A percentile compares a stretch with the other conserved stretches of the same genome.
phyloP scores from a whole-genome alignment of 352 stramenopile species.

The Phytophthora pisi region DNA sequence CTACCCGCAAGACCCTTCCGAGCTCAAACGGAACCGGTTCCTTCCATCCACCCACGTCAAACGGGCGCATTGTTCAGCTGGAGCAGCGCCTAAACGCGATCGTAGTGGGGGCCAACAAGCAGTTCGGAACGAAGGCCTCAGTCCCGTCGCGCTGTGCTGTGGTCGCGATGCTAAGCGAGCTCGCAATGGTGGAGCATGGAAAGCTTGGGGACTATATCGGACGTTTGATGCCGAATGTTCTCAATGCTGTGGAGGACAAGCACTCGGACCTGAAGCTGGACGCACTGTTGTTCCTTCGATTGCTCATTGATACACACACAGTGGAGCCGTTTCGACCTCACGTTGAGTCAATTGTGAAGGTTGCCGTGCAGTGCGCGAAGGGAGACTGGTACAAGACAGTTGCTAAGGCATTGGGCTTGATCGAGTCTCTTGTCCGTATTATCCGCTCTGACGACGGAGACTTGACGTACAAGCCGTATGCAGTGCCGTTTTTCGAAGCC shows the following conservation, averaged over 20 bases:
- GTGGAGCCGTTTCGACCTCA: conserved; percentile 79
- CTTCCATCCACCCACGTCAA: conserved; percentile 38
- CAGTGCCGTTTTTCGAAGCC: conserved; percentile 89
- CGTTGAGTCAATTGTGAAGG: conserved; percentile 80
- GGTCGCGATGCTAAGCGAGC: conserved; percentile 83
- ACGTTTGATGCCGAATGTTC: conserved; percentile 78
- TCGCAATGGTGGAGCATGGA: conserved; percentile 79
- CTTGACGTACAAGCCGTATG: conserved; percentile 55
- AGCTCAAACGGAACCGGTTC: conserved; percentile 28
- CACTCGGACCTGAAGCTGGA: conserved; percentile 97
- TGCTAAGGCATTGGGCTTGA: conserved; percentile 93
- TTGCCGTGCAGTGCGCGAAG: conserved; percentile 89
- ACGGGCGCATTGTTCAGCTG: conserved; percentile 58
- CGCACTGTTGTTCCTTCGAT: conserved; percentile 92
- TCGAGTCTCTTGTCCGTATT: conserved; percentile 90
- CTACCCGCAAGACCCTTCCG: conserved; percentile 61
- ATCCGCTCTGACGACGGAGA: conserved; percentile 59
- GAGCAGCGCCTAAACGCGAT: conserved; percentile 76
- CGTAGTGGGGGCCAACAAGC: conserved; percentile 76
- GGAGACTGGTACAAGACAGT: conserved; percentile 99
- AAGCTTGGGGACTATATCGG: conserved; percentile 77
- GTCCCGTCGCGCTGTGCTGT: conserved; percentile 82
- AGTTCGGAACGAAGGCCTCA: conserved; percentile 80
- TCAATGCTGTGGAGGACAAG: conserved; percentile 88
- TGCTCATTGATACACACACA: conserved; percentile 93